Base-by-base conservation (phyloP, 306 rosid species). In the Amphicarpaea edgeworthii region DNA sequence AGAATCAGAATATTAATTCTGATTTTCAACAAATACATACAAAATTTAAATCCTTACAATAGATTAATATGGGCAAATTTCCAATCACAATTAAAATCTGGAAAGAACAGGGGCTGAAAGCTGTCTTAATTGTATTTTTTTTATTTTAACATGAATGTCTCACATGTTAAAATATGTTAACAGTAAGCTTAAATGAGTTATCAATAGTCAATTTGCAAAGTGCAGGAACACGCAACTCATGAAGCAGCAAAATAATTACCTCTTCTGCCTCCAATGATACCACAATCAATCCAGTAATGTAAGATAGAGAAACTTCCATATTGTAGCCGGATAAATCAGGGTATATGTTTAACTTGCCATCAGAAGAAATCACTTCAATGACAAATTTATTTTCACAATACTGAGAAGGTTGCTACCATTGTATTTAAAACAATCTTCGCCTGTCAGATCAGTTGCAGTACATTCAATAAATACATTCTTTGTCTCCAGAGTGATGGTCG, bases 371-470 rank as follows among this genome's bases (percentile, higher is more conserved):
- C 72, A 94, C 98, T 94, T 92, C 91, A 64, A 92, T 85, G 71
- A 87, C 88, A 81, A 90, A 92, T 74, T 92, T 92, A 21, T 81
- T 87, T 78, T 83, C 86, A 83, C 95, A 92, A 75, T 77, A 87
- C 82, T 17, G 98, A 85, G 79, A 94, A 94, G 57, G 92, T 43
- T 17, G 98, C 89, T 50, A 93, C 98, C 88, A 93, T 87, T 59
- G 96, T 92, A 85, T 94, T 94, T 59, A 94, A 87, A 83, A 94
- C 98, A 73, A 89, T 86, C 68, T 94, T 94, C 11, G 98, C 98
- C 86, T 34, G 97, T 94, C 77, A 90, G 84, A 84, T 94, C 98
- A 73, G 98, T 92, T 11, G 98, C 98, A 15, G 98, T 94, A 78
- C 98, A 94, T 87, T 95, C 98, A 77, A 95, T 85, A 42, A 92